Evolutionary conservation across 2,329 filamentous ascomycete genomes (phyloP), one percentile per base, ranked within the genome.

Genomic region (Aspergillus novofumigatus): DNA sequence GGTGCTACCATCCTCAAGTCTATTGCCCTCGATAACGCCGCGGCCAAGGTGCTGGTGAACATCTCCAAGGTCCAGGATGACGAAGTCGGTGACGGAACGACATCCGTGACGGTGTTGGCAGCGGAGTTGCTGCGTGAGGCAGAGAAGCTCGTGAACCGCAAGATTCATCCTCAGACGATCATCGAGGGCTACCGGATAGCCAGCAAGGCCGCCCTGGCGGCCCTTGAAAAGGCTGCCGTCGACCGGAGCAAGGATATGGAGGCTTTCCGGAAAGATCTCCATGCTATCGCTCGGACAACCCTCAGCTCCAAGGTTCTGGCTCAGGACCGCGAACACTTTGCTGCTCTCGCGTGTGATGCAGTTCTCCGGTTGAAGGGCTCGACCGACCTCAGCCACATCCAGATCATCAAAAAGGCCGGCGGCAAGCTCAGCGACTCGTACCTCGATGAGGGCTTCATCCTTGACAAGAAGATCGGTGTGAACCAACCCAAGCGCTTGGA

Each of bases 51-150:
- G 4, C 83, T 99, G 47, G 94, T 99, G 73, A 99, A 99, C 77
- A 97, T 99, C 69, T 97, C 93, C 62, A 99, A 99, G 80, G 94
- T 99, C 5, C 94, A 99, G 75, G 94, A 99, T 71, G 94, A 99
- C 73, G 94, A 99, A 77, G 93, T 99, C 25, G 94, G 94, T 71
- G 94, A 99, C 74, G 94, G 94, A 58, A 99, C 94, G 49, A 99
- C 94, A 23, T 97, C 92, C n/a, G 94, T 99, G 56, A 89, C 94
- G 47, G 94, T 99, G 17, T 82, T 99, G 62, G 92, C 94, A 42
- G 94, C 94, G 58, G 94, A 99, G 80, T 84, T 99, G 59, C 83
- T 99, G 63, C 88, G 94, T 62, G 94, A 99, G 78, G 94, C 94
- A 50, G 94, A 99, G 81, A 93, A 96, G 80, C 85, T 99, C 51